Base-by-base conservation (phyloP, 805 yeast species). In the Barnettozyma salicaria region DNA sequence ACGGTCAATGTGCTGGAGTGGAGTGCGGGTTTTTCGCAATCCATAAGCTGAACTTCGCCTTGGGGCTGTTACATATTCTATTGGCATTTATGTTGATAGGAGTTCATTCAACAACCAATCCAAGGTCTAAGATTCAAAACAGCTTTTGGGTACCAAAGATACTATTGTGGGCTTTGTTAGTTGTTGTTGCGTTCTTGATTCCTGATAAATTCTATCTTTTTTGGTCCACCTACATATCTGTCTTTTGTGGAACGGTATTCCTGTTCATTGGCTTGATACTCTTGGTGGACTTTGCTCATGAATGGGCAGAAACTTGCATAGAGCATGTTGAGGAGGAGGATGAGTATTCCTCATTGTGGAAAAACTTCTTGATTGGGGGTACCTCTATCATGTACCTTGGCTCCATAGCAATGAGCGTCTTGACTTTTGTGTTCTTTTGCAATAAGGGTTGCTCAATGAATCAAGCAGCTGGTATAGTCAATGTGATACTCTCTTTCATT, bases 241-340 rank as follows among this genome's bases (percentile, higher is more conserved):
- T 89, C 21, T 61, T 87, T 5, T 80, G 87, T 50, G 86, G 96
- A 30, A 82, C 90, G 3, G 54, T 88, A 5, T 92, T 92, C 62
- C 74, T 90, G 25, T 78, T 92, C 12, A 85, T 92, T 43, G 98
- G 98, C 1, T 70, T 92, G 40, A 82, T 94, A 11, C 67, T 92
- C 34, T 65, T 92, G 33, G 97, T 92, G 22, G 98, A 92, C 60
- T 92, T 87, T 68, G 97, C 98, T 4, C 97, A 92, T 60, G 90
- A 90, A 49, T 92, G 97, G 96, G 97, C 97, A 0, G 99, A 92
- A 52, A 84, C 83, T 7, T 92, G 98, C 59, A 71, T 92, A 37
- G 88, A 81, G 47, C 84, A 87, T 50, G 86, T 92, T 28, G 97
- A 92, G 56, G 78, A 80, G 50, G 90, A 83, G 40, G 83, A 78